Evolutionary conservation across 2,329 filamentous ascomycete genomes (phyloP), one percentile per base, ranked within the genome.

Genomic region (Cyclaneusma minus): DNA sequence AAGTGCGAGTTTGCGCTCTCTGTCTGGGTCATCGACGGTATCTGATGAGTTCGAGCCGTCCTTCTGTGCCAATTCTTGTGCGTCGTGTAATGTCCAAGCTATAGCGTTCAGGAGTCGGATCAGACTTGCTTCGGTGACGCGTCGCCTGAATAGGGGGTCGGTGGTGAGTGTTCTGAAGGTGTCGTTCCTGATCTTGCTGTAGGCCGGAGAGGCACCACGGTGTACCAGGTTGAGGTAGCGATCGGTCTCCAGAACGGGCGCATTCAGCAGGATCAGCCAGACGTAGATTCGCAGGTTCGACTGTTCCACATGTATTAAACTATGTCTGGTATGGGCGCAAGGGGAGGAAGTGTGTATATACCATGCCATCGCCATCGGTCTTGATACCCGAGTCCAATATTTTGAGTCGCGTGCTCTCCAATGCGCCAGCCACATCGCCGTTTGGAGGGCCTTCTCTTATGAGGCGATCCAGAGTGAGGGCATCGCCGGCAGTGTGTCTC

Each of bases 151-250:
- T 18, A 98, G 69, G n/a, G 87, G 85, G 45, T 98, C 89, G 27
- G 87, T 94, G 16, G 89, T 89, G 29, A 98, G 63, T 1, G 89
- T 98, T 41, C 89, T 82, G 51, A 95, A 95, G 21, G 89, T 94
- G 51, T 98, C 89, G 54, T 98, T 94, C 49, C 85, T 81, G 47
- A 98, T 98, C 57, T 98, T 98, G 43, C 82, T 73, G 56, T 98
- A 93, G 23, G 84, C 85, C 1, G 87, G 85, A 3, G 87, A 95
- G 13, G 87, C 80, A 35, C 89, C 87, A 36, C 89, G 82, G 46
- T 92, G 84, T 37, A 98, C 78, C 22, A 95, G 76, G 30, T 70
- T 67, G 37, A 95, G 78, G 50, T 98, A 98, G 34, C 77, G 66
- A 42, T 93, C 81, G 31, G 89, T 93, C 22, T 75, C 67, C 35